Conservation (phyloP, 164 flowering plant species). For the Vitis rupestris region DNA sequence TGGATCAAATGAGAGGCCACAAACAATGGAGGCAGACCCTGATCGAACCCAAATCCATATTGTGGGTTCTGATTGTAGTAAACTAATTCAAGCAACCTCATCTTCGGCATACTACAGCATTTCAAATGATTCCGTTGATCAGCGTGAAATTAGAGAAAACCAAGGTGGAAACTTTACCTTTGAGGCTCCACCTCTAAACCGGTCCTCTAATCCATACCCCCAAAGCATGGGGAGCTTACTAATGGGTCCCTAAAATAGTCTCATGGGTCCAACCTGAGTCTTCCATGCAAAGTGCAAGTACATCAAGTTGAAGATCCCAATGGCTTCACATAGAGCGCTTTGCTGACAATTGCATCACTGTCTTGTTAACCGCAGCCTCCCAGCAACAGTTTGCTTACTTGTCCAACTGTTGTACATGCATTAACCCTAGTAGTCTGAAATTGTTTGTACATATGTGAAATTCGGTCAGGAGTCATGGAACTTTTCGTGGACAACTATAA, state of each 20-base stretch:
- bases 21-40: not conserved
- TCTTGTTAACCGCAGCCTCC: not conserved
- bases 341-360: not conserved
- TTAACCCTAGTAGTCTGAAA: not conserved
- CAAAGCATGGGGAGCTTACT: no score
- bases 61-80: not conserved
- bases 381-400: not conserved
- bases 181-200: no score
- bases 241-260: not conserved
- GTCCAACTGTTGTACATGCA: not conserved
- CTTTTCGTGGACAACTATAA: not conserved
- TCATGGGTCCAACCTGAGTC: not conserved
- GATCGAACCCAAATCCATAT: not conserved
- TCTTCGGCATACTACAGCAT: not conserved
- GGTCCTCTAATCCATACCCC: no score
- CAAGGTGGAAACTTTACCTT: not conserved
- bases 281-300: no score
- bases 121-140: not conserved
- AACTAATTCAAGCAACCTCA: not conserved
- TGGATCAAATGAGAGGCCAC: not conserved
- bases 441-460: not conserved
- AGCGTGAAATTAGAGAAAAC: not conserved
- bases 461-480: no score
- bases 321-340: no score
- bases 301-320: no score